Conservation (phyloP, 169 alveolate species). For the Cryptosporidium baileyi region DNA sequence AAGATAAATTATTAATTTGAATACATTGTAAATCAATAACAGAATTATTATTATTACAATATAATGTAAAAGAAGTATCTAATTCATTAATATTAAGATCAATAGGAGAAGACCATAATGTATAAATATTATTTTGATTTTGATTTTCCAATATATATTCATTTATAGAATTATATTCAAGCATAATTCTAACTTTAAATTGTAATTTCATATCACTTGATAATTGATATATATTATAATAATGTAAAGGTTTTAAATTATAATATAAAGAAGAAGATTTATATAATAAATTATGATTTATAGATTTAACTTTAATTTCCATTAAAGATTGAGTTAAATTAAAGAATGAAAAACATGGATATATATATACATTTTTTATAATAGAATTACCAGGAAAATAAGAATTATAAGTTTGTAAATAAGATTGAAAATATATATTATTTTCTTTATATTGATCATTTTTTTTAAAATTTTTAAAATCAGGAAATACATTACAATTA, state of each 20-base stretch:
- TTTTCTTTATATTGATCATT: neutral
- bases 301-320: slow-evolving; percentile 8
- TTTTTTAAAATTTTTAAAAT: neutral
- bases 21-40: slow-evolving; percentile 23
- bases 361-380: neutral
- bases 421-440: slow-evolving; percentile 38
- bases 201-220: slow-evolving; percentile 32
- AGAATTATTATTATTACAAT: neutral
- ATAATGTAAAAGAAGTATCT: slow-evolving; percentile 9
- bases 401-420: slow-evolving; percentile 31
- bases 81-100: slow-evolving; percentile 9
- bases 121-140: neutral
- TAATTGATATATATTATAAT: slow-evolving; percentile 41
- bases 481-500: slow-evolving; percentile 4
- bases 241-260: slow-evolving; percentile 27
- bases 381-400: slow-evolving; percentile 19
- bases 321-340: slow-evolving; percentile 32
- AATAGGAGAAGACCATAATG: slow-evolving; percentile 28
- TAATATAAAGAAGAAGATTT: neutral
- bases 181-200: slow-evolving; percentile 8
- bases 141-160: neutral
- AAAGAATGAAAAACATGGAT: slow-evolving; percentile 21
- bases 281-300: neutral
- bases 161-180: neutral
- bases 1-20: neutral